Base-by-base conservation (phyloP, 2,329 filamentous ascomycete species). In the Paracorniculantispora psalliotae region DNA sequence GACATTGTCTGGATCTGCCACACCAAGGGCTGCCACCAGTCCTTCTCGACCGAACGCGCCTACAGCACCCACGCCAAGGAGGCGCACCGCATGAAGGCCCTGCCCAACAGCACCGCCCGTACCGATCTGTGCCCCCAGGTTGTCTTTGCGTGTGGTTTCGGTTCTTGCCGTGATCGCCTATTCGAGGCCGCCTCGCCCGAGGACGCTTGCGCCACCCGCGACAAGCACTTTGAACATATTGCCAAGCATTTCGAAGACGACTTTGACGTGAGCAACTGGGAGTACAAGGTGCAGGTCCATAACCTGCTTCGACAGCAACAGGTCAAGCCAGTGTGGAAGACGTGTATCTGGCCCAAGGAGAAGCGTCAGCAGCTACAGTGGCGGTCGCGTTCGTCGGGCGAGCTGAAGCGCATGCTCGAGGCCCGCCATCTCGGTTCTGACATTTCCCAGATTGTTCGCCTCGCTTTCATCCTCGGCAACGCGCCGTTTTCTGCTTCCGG, bases 221-320 rank as follows among this genome's bases (percentile, higher is more conserved):
- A 78, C 61, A 77, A 74, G 63, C 77, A 76, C 67, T 77, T 78
- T 63, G 76, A 77, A 62, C 76, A 78, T 61, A 75, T 78, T 56
- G 76, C 75, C 41, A 77, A 77, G 64, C 76, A 78, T 61, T 78
- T 78, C 25, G 75, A 77, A 61, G 73, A 75, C 44, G 73, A 74
- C 39, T 74, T 69, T 44, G 72, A 75, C 23, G 73, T 76, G 17
- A 70, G 71, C 57, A 70, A 74, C 47, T 78, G 76, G 76, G 74
- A 77, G 56, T 78, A 77, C 64, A 71, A 71, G 51, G 68, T 73
- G 12, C 73, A 77, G 62, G 65, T 78, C 44, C 76, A 77, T 61
- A 78, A 78, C 61, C 67, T 78, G 21, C 71, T 78, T 67, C 69
- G 76, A 46, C 76, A 78, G 61, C 67, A 70, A 21, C 71, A 72